phyloP scores from a whole-genome alignment of 768 basidiomycete genomes.

The Suillus clintonianus region DNA sequence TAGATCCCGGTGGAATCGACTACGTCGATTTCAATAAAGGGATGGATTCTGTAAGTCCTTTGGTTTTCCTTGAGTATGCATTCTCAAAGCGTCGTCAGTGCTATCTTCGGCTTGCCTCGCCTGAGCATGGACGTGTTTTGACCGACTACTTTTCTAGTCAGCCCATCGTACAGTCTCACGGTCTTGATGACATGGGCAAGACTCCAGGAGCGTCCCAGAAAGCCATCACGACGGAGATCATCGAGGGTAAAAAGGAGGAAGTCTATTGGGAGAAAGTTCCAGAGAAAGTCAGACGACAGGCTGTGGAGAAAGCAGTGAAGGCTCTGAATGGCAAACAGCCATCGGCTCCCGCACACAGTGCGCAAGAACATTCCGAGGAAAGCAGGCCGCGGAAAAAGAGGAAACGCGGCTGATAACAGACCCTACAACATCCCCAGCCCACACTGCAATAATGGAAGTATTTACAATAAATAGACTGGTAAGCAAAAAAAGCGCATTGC shows the following conservation, averaged over 20 bases:
- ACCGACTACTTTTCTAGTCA: constrained; percentile 44
- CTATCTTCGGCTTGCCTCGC: constrained; percentile 64
- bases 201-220: constrained; percentile 15
- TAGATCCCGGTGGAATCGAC: constrained; percentile 48
- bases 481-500: neutral
- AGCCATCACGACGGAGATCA: constrained; percentile 52
- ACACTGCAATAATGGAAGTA: neutral
- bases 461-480: neutral
- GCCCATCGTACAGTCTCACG: constrained; percentile 43
- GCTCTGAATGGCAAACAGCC: neutral
- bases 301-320: constrained; percentile 49
- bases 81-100: constrained; percentile 48
- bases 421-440: neutral
- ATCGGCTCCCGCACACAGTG: neutral
- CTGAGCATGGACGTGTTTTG: constrained; percentile 46
- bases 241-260: constrained; percentile 63
- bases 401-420: constrained; percentile 4
- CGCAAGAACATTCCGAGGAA: neutral
- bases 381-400: constrained; percentile 17
- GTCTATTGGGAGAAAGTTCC: constrained; percentile 84
- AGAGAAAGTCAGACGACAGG: constrained; percentile 64
- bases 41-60: constrained; percentile 60
- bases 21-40: constrained; percentile 83
- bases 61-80: too few relatives aligned
- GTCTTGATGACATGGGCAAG: constrained; percentile 56